A percentile compares a stretch with the other conserved stretches of the same genome.
Evolutionary conservation across 495 filamentous ascomycete species (phyloP).

Genomic region (Lasiosphaeris hirsuta): DNA sequence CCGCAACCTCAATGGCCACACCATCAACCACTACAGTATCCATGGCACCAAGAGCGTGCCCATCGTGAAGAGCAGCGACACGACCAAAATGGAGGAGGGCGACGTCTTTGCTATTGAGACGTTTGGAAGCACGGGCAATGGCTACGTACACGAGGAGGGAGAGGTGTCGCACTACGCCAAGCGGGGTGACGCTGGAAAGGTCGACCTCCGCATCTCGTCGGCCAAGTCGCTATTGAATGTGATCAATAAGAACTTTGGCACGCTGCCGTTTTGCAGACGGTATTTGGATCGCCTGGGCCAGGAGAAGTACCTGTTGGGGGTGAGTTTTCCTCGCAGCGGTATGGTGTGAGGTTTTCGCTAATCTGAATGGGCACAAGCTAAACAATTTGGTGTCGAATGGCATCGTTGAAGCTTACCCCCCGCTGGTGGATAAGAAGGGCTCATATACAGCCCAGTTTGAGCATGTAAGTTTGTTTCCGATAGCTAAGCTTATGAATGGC

Average conservation of each 20-base stretch:
- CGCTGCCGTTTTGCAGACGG: slow-evolving; percentile 78
- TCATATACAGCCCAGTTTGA: slow-evolving; percentile 94
- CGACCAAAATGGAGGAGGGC: slow-evolving; percentile 91
- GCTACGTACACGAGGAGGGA: slow-evolving; percentile 77
- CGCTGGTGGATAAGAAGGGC: slow-evolving; percentile 87
- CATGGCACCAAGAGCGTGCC: slow-evolving; percentile 87
- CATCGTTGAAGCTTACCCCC: slow-evolving; percentile 87
- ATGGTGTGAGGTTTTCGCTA: not conserved
- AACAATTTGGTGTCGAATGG: slow-evolving; percentile 83
- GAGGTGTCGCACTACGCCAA: slow-evolving; percentile 78
- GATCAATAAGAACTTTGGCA: slow-evolving; percentile 91
- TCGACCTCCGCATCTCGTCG: slow-evolving; percentile 64
- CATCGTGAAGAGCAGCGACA: slow-evolving; percentile 76
- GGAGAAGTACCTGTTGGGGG: slow-evolving; percentile 82
- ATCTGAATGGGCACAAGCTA: slow-evolving; percentile 53
- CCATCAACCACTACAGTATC: slow-evolving; percentile 80
- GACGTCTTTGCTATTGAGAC: slow-evolving; percentile 93
- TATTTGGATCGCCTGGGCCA: slow-evolving; percentile 84
- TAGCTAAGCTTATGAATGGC: not conserved
- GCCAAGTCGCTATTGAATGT: slow-evolving; percentile 79
- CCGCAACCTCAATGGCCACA: slow-evolving; percentile 85
- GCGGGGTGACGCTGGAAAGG: slow-evolving; percentile 59
- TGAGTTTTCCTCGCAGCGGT: slow-evolving; percentile 38
- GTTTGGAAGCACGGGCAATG: slow-evolving; percentile 89
- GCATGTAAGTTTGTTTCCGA: slow-evolving; percentile 61